These are phyloP conservation scores for Sclerotinia subarctica DNA, from an alignment of 2,329 filamentous ascomycete species.

Conservation along the genomic window DNA sequence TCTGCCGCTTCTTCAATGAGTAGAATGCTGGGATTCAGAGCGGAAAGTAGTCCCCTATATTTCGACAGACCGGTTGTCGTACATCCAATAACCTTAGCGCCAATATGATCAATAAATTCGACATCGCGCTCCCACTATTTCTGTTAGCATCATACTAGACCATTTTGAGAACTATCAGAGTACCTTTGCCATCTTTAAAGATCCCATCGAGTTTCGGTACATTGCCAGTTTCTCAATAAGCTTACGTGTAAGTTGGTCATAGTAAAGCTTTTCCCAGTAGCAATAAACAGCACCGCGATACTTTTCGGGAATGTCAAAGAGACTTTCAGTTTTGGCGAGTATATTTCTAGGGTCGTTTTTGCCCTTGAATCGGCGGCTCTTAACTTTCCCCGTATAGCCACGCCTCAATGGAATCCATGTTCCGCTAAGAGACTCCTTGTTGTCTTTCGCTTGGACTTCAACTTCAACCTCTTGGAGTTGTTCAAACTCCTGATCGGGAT, in stretches of 20 bases:
- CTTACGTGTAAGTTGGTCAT: constrained; percentile 25
- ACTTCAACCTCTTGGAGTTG: constrained; percentile 31
- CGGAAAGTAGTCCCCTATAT: constrained; percentile 60
- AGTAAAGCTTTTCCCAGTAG: constrained; percentile 33
- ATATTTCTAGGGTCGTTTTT: constrained; percentile 29
- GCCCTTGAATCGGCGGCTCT: constrained; percentile 2
- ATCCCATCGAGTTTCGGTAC: constrained; percentile 29
- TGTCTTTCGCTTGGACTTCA: constrained; percentile 26
- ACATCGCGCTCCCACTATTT: constrained; percentile 26
- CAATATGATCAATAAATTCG: constrained; percentile 59
- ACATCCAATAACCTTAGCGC: constrained; percentile 40
- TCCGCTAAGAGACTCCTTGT: constrained; percentile 30
- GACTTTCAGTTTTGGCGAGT: constrained; percentile 24
- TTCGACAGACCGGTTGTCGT: constrained; percentile 70
- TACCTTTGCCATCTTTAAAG: constrained; percentile 31
- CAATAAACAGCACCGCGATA: constrained; percentile 37
- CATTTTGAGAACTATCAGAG: neutral
- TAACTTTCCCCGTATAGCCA: constrained; percentile 30
- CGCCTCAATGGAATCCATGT: constrained; percentile 31
- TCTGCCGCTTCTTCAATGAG: constrained; percentile 71
- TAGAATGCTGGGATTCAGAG: constrained; percentile 57
- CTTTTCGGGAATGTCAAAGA: constrained; percentile 33
- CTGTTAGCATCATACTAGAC: neutral
- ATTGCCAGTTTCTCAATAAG: constrained; percentile 25
- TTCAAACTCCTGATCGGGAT: constrained; percentile 35